Base-by-base conservation (phyloP, 169 alveolate species). In the Plasmodium gaboni region DNA sequence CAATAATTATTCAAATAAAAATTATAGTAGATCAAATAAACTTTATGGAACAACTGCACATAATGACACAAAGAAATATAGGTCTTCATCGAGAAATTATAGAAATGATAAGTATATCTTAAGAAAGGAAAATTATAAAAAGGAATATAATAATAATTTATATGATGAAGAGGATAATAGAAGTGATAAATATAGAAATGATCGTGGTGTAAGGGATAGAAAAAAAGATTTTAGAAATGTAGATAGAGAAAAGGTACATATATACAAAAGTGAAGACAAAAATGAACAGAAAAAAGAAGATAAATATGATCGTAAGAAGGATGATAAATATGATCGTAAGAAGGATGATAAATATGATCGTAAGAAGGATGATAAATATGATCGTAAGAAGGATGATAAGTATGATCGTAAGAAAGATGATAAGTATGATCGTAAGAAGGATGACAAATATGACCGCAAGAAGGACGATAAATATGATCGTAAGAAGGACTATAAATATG, bases 111-210 rank as follows among this genome's bases (percentile, higher is more conserved):
- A 15, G 10, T 2, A 19, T 15, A 59, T 15, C 12, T 17, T 15
- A 59, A 59, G 28, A 15, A 17, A 59, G 22, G 22, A 59, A 19
- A 15, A 8, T 59, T 12, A 59, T 15, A 59, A 59, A 9, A 19
- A 15, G 12, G 22, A 13, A 59, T 19, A 15, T 15, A 59, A 59
- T 59, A 13, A 59, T 59, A 13, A 38, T 38, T 3, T 15, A 51
- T 51, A 51, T 51, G 61, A 51, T 51, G 61, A 51, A 51, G 22
- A 51, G n/a, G 22, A 51, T 51, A 51, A 51, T n/a, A 51, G 5
- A 12, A 51, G 22, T 51, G 61, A 51, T 51, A 51, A 51, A 15
- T 15, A 51, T 51, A 51, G 6, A 15, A 51, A 51, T 51, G 61
- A 15, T 51, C n/a, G 22, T n/a, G 22, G 9, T 51, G n/a, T 12